These are phyloP conservation scores for Phytophthora colocasiae DNA, from an alignment of 352 stramenopile genomes.

Conservation along the genomic window DNA sequence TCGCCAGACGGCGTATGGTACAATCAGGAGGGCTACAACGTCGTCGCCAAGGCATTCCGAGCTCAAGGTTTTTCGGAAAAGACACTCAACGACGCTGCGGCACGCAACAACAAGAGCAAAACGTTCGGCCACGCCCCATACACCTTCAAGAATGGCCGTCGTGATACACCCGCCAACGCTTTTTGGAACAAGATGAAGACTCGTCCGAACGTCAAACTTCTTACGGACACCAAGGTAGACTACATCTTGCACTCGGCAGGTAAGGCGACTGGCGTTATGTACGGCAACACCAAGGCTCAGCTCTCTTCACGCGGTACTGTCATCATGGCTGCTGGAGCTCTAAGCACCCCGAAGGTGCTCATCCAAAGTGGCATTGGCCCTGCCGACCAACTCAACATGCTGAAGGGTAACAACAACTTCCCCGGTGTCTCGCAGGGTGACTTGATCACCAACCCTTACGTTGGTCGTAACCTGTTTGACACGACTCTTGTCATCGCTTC, in stretches of 20 bases:
- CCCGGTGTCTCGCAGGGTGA: conserved; percentile 44
- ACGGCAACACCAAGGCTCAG: conserved; percentile 42
- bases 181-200: conserved; percentile 58
- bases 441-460: conserved; percentile 62
- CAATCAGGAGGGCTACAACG: conserved; percentile 58
- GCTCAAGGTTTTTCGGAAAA: conserved; percentile 48
- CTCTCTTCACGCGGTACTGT: conserved; percentile 61
- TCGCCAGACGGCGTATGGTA: conserved; percentile 65
- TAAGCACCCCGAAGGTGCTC: conserved; percentile 84
- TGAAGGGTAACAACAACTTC: conserved; percentile 52
- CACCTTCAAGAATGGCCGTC: conserved; percentile 58
- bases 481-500: conserved; percentile 54
- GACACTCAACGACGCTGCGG: conserved; percentile 52
- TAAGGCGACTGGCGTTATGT: conserved; percentile 54
- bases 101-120: conserved; percentile 66
- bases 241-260: conserved; percentile 60
- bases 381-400: conserved; percentile 55
- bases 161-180: conserved; percentile 59
- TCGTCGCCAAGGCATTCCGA: conserved; percentile 51
- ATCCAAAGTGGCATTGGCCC: conserved; percentile 84
- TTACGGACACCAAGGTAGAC: conserved; percentile 55
- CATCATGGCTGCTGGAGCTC: conserved; percentile 72
- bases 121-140: conserved; percentile 62
- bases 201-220: conserved; percentile 60
- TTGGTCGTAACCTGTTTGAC: conserved; percentile 71